phyloP scores from a whole-genome alignment of 345 rosid genomes.

The Brassica carinata region DNA sequence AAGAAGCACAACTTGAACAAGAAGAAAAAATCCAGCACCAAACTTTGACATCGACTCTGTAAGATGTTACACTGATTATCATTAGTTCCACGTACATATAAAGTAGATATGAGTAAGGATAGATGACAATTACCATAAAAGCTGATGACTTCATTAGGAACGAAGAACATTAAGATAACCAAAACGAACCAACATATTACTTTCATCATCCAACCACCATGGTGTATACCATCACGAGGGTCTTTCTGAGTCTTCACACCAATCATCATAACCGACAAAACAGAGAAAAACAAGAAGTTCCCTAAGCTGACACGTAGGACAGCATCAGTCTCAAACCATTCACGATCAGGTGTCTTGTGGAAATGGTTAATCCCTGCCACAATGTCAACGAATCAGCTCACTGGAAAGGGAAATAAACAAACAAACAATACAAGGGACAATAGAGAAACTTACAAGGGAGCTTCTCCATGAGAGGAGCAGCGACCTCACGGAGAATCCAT shows the following conservation, averaged over 20 bases:
- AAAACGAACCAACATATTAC: constrained; percentile 80
- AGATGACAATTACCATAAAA: constrained; percentile 62
- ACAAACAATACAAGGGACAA: too few relatives aligned
- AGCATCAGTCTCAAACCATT: constrained; percentile 99
- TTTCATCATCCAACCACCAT: constrained; percentile 99
- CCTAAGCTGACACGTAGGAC: constrained; percentile 98
- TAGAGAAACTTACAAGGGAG: constrained; percentile 78
- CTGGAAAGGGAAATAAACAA: too few relatives aligned
- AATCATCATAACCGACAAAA: constrained; percentile 75
- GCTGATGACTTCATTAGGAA: constrained; percentile 89
- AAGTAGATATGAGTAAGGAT: not conserved
- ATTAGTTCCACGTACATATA: not conserved
- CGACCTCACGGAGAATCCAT: constrained; percentile 97
- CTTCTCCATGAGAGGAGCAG: constrained; percentile 98
- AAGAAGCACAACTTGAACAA: constrained; percentile 97
- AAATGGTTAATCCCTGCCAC: constrained; percentile 91
- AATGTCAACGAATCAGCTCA: not conserved
- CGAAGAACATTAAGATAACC: constrained; percentile 90
- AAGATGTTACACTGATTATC: constrained; percentile 13
- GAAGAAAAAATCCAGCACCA: constrained; percentile 95
- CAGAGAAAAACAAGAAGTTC: constrained; percentile 82
- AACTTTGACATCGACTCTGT: constrained; percentile 89
- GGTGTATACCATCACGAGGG: constrained; percentile 95
- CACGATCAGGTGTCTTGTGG: constrained; percentile 80
- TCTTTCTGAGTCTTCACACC: constrained; percentile 94